Percentiles rank a stretch among this genome's conserved stretches.
phyloP scores from a whole-genome alignment of 176 grass and related monocot genomes.

The Secale cereale region DNA sequence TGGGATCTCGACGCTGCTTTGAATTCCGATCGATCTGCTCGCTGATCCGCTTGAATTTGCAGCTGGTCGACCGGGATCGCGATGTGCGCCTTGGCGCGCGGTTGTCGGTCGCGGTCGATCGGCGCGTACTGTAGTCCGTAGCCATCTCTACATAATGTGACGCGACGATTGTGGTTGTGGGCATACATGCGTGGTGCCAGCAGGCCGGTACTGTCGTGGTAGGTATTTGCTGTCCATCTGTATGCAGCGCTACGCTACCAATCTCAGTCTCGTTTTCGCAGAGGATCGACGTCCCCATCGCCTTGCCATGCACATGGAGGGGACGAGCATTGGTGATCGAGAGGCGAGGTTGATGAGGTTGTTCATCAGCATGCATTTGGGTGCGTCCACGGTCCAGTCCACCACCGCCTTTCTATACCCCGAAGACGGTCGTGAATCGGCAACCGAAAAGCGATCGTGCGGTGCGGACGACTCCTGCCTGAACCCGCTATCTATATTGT shows the following conservation, averaged over 20 bases:
- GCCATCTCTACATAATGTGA: background rate
- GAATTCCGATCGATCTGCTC: background rate
- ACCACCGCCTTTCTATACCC: background rate
- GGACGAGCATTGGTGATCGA: no score
- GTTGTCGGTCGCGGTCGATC: background rate
- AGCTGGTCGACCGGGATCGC: conserved; percentile 13
- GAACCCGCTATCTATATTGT: no score
- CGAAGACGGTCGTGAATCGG: no score
- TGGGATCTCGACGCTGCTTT: background rate
- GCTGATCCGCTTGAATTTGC: background rate
- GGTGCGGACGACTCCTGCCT: no score
- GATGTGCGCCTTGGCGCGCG: background rate
- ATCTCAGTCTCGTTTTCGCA: background rate
- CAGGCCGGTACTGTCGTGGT: background rate
- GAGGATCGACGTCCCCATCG: no score
- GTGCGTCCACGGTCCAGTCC: background rate
- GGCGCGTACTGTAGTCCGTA: conserved; percentile 2
- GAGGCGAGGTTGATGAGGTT: background rate
- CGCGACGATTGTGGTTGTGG: background rate
- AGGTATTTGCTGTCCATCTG: background rate
- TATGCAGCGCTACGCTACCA: background rate
- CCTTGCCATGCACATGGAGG: no score
- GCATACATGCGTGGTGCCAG: background rate
- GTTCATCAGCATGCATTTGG: background rate
- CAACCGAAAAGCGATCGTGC: no score